Evolutionary conservation across 257 asterid species (phyloP).

Genomic region (Solanum phureja): DNA sequence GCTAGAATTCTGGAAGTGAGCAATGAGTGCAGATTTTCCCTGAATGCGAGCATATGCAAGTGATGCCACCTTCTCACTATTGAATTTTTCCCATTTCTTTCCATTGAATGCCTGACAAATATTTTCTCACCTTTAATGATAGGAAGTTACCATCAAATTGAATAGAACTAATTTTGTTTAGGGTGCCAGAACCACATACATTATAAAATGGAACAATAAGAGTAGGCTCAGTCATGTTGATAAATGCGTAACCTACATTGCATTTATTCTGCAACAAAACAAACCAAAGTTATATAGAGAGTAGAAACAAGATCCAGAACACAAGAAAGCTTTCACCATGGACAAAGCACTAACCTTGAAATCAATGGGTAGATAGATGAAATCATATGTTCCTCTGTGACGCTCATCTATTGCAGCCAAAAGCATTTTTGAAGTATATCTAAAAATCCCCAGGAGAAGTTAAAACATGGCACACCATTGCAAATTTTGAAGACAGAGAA

Average conservation of each 20-base stretch:
- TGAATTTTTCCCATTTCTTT: constrained; percentile 98
- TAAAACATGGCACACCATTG: not conserved
- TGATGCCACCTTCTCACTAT: constrained; percentile 96
- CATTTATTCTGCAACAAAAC: constrained; percentile 83
- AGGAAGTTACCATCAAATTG: not conserved
- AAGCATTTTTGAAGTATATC: constrained; percentile 99
- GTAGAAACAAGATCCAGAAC: constrained; percentile 3
- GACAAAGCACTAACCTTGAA: constrained; percentile 61
- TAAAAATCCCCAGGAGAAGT: constrained; percentile 18
- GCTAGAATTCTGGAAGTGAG: constrained; percentile 98
- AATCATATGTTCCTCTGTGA: constrained; percentile 92
- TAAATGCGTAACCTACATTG: constrained; percentile 97
- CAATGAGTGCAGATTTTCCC: constrained; percentile 92
- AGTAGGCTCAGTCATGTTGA: constrained; percentile 91
- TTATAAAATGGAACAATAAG: constrained; percentile 77
- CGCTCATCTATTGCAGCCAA: constrained; percentile 95
- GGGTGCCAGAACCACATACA: constrained; percentile 21
- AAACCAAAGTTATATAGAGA: constrained; percentile 3
- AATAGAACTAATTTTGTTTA: not conserved
- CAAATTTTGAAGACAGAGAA: not conserved
- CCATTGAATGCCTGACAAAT: constrained; percentile 77
- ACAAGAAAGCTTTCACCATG: not conserved
- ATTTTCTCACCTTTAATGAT: not conserved
- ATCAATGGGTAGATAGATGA: constrained; percentile 91
- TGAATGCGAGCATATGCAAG: constrained; percentile 98